These are phyloP conservation scores for Candida boidinii DNA, from an alignment of 805 yeast genomes.

Conservation along the genomic window DNA sequence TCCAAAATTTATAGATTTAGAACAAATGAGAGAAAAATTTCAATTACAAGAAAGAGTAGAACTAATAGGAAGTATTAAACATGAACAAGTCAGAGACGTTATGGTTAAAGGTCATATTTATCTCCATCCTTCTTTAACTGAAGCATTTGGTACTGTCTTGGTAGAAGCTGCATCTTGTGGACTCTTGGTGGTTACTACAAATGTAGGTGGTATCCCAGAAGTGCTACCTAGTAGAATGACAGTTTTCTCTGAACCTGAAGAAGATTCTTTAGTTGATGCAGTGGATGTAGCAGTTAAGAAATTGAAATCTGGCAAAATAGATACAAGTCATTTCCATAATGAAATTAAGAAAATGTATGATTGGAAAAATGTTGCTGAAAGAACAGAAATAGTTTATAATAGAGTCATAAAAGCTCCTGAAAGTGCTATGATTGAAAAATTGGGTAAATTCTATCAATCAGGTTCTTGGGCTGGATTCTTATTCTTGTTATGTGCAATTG, in stretches of 20 bases:
- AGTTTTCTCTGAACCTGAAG: constrained; percentile 82
- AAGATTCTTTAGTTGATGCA: constrained; percentile 67
- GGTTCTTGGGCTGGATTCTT: constrained; percentile 84
- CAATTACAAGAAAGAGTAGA: constrained; percentile 83
- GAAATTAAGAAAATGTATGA: constrained; percentile 78
- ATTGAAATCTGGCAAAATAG: constrained; percentile 48
- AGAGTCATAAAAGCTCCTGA: constrained; percentile 19
- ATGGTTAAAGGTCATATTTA: constrained; percentile 93
- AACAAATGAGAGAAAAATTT: constrained; percentile 87
- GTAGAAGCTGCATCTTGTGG: constrained; percentile 99
- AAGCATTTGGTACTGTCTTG: constrained; percentile 94
- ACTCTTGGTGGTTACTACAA: constrained; percentile 83
- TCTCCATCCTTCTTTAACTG: constrained; percentile 88
- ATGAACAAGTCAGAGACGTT: constrained; percentile 86
- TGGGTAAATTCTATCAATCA: constrained; percentile 58
- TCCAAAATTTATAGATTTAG: constrained; percentile 87
- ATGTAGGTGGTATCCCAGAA: constrained; percentile 97
- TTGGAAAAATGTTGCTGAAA: constrained; percentile 80
- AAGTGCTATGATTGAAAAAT: constrained; percentile 41
- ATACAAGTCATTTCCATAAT: constrained; percentile 69
- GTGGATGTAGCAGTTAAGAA: constrained; percentile 61
- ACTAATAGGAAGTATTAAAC: constrained; percentile 78
- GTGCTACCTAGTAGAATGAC: constrained; percentile 93
- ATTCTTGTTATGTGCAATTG: constrained; percentile 70
- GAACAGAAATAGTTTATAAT: constrained; percentile 80